phyloP scores from a whole-genome alignment of 345 rosid species.

The Dovyalis caffra region DNA sequence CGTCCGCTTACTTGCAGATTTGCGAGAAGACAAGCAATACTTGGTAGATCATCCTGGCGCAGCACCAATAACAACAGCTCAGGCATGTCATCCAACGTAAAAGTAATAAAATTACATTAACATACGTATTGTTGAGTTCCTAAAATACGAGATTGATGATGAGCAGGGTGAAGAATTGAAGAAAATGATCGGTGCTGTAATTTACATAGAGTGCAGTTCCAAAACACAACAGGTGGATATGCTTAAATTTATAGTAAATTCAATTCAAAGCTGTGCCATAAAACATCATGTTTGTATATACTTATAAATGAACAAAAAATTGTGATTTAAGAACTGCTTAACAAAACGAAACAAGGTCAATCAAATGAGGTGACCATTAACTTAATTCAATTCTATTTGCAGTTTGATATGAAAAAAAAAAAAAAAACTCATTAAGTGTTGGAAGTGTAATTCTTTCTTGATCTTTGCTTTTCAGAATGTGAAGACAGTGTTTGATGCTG shows the following conservation, averaged over 20 bases:
- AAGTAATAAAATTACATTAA: background rate
- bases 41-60: conserved; percentile 64
- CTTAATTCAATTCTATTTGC: no score
- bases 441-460: background rate
- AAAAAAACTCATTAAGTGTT: background rate
- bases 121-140: background rate
- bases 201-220: conserved; percentile 78
- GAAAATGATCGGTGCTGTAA: conserved; percentile 69
- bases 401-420: no score
- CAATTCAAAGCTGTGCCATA: no score
- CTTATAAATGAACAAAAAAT: no score
- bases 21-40: conserved; percentile 59
- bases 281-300: no score
- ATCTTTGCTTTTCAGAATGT: conserved; percentile 46
- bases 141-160: background rate
- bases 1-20: conserved; percentile 40
- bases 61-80: conserved; percentile 57
- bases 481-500: conserved; percentile 70
- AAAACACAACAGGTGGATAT: conserved; percentile 83
- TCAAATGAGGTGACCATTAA: no score
- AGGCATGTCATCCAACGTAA: conserved; percentile 33
- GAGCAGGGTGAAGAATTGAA: conserved; percentile 68
- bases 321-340: no score
- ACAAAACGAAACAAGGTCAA: no score
- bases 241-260: no score